Conservation (phyloP, 2,329 filamentous ascomycete species). For the Nannizzia gypsea region DNA sequence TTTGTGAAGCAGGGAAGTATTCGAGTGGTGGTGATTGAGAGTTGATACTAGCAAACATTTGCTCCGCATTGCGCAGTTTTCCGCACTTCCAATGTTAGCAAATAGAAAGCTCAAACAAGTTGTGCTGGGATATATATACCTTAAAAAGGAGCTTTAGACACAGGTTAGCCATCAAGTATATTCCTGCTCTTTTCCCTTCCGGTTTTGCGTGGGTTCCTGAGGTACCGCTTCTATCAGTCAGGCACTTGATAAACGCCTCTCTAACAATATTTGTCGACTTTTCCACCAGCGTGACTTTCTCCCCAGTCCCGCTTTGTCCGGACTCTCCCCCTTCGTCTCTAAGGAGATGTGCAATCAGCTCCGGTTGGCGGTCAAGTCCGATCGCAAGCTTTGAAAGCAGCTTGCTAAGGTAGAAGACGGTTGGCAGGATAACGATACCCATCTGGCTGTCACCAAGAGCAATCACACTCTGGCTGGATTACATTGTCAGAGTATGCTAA, state of each 20-base stretch:
- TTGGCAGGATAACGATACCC: slow-evolving; percentile 70
- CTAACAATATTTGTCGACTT: slow-evolving; percentile 80
- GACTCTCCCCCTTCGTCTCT: slow-evolving; percentile 30
- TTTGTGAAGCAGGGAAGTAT: slow-evolving; percentile 72
- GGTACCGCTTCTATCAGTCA: slow-evolving; percentile 64
- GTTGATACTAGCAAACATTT: slow-evolving; percentile 80
- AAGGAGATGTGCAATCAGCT: slow-evolving; percentile 57
- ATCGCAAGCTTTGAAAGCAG: slow-evolving; percentile 74
- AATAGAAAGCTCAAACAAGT: not conserved
- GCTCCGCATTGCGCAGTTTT: slow-evolving; percentile 71
- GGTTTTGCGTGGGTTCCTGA: slow-evolving; percentile 50
- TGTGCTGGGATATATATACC: slow-evolving; percentile 30
- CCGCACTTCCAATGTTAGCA: slow-evolving; percentile 41
- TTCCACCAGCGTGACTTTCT: slow-evolving; percentile 70
- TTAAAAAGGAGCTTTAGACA: slow-evolving; percentile 81
- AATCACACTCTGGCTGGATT: slow-evolving; percentile 60
- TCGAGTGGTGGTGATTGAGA: slow-evolving; percentile 69
- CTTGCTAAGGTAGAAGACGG: slow-evolving; percentile 69
- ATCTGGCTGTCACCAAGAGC: slow-evolving; percentile 69
- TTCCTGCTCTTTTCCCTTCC: slow-evolving; percentile 73
- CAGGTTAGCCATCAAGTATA: slow-evolving; percentile 86
- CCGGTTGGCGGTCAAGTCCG: slow-evolving; percentile 66
- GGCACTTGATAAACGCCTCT: slow-evolving; percentile 78
- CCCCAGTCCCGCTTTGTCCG: slow-evolving; percentile 50
- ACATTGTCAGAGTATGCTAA: not conserved